These are phyloP conservation scores for Eimeria tenella DNA, from an alignment of 169 alveolate species.

Conservation along the genomic window DNA sequence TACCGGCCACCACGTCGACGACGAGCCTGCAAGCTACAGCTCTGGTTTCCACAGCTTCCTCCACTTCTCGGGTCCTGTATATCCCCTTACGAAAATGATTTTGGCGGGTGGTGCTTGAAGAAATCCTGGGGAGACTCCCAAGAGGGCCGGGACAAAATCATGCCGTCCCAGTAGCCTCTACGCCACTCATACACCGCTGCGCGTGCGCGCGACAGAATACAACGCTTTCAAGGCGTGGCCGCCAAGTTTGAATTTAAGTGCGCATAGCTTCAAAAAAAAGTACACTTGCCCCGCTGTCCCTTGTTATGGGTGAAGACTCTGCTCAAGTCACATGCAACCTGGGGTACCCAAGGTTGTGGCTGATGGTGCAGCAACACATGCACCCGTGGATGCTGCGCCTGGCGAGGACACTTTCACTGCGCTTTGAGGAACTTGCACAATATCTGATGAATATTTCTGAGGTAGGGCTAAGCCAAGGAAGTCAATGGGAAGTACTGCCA, in stretches of 20 bases:
- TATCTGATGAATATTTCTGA: background rate
- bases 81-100: background rate
- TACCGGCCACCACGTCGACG: background rate
- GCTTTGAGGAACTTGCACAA: too few relatives aligned
- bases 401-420: too few relatives aligned
- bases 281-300: background rate
- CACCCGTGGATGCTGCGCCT: background rate
- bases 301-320: background rate
- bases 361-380: constrained; percentile 70
- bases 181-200: background rate
- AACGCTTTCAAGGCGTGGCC: background rate
- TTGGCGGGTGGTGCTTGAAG: background rate
- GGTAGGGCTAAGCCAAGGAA: background rate
- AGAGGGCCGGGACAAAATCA: background rate
- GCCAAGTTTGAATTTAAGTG: background rate
- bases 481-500: background rate
- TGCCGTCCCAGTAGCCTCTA: constrained; percentile 28
- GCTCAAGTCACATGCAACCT: constrained; percentile 33
- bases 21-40: background rate
- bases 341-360: constrained; percentile 17
- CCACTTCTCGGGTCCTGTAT: background rate
- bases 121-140: constrained; percentile 14
- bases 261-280: background rate
- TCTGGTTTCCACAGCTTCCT: background rate
- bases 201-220: background rate